Evolutionary conservation across 2,329 filamentous ascomycete species (phyloP).

Genomic region (Aspergillus jensenii): DNA sequence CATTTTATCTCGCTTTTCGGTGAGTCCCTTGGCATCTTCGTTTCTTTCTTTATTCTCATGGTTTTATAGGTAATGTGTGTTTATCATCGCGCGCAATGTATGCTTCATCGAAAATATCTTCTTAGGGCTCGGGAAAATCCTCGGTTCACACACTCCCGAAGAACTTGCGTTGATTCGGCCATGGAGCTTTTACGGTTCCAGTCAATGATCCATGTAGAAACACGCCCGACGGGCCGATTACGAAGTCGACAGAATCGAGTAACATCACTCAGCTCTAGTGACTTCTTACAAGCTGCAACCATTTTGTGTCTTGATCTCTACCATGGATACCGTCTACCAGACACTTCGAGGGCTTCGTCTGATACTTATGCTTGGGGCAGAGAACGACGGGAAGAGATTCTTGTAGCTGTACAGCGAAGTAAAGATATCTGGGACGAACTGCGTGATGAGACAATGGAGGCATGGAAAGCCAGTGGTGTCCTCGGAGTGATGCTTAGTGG

Average conservation of each 20-base stretch:
- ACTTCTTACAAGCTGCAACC: slow-evolving; percentile 84
- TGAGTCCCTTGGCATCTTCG: slow-evolving; percentile 20
- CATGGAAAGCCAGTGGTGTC: slow-evolving; percentile 79
- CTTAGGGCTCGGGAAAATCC: slow-evolving; percentile 73
- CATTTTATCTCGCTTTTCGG: slow-evolving; percentile 78
- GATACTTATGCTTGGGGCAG: slow-evolving; percentile 49
- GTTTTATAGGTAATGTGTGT: slow-evolving; percentile 65
- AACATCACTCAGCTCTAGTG: slow-evolving; percentile 74
- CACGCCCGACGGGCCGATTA: slow-evolving; percentile 69
- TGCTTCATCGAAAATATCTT: slow-evolving; percentile 86
- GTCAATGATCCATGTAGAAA: slow-evolving; percentile 71
- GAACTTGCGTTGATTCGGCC: slow-evolving; percentile 81
- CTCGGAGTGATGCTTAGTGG: slow-evolving; percentile 84
- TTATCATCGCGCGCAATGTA: slow-evolving; percentile 83
- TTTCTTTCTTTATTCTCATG: slow-evolving; percentile 10
- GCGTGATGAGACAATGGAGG: slow-evolving; percentile 78
- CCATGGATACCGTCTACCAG: slow-evolving; percentile 47
- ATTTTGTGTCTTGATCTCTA: slow-evolving; percentile 81
- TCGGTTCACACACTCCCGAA: slow-evolving; percentile 79
- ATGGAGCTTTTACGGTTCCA: slow-evolving; percentile 79
- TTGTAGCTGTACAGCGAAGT: slow-evolving; percentile 69
- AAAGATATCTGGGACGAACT: slow-evolving; percentile 77
- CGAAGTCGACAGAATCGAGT: slow-evolving; percentile 76
- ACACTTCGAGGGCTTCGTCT: slow-evolving; percentile 32
- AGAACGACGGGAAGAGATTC: slow-evolving; percentile 68